Evolutionary conservation across 2,329 filamentous ascomycete genomes (phyloP).

Genomic region (Blumeria hordei): DNA sequence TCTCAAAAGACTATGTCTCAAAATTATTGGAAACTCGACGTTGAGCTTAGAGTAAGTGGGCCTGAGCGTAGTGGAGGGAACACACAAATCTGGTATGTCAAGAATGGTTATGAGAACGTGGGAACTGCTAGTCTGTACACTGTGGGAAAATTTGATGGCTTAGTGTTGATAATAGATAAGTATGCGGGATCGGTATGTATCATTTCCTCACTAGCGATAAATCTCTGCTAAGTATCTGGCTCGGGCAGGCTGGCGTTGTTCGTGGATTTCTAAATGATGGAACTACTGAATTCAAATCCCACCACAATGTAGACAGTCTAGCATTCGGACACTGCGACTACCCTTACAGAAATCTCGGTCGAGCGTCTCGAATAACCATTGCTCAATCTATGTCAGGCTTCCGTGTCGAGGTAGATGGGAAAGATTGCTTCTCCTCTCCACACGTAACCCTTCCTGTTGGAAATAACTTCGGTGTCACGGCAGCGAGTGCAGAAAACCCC

Average conservation of each 20-base stretch:
- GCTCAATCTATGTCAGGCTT: slow-evolving; percentile 40
- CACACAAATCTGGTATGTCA: slow-evolving; percentile 78
- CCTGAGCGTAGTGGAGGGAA: slow-evolving; percentile 71
- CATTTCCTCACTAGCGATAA: neutral
- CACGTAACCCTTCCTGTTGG: slow-evolving; percentile 56
- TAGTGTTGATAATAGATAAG: slow-evolving; percentile 67
- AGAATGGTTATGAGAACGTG: slow-evolving; percentile 38
- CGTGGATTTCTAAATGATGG: slow-evolving; percentile 91
- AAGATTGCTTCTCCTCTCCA: slow-evolving; percentile 59
- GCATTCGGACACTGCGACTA: slow-evolving; percentile 89
- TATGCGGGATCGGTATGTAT: slow-evolving; percentile 38
- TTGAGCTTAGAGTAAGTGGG: slow-evolving; percentile 72
- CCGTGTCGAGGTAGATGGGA: slow-evolving; percentile 57
- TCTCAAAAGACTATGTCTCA: slow-evolving; percentile 36
- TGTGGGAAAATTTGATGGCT: slow-evolving; percentile 64
- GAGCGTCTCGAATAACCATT: slow-evolving; percentile 57
- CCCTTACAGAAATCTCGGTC: slow-evolving; percentile 72
- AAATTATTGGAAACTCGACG: slow-evolving; percentile 54
- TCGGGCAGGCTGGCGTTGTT: slow-evolving; percentile 42
- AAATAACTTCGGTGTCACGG: slow-evolving; percentile 70
- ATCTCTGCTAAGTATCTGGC: slow-evolving; percentile 3
- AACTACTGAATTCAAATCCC: slow-evolving; percentile 49
- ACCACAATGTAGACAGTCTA: slow-evolving; percentile 56
- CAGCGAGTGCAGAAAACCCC: slow-evolving; percentile 69
- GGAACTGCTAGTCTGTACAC: slow-evolving; percentile 64